Evolutionary conservation across 306 rosid species (phyloP), one percentile per base, ranked within the genome.

Genomic region (Cucurbita maxima): DNA sequence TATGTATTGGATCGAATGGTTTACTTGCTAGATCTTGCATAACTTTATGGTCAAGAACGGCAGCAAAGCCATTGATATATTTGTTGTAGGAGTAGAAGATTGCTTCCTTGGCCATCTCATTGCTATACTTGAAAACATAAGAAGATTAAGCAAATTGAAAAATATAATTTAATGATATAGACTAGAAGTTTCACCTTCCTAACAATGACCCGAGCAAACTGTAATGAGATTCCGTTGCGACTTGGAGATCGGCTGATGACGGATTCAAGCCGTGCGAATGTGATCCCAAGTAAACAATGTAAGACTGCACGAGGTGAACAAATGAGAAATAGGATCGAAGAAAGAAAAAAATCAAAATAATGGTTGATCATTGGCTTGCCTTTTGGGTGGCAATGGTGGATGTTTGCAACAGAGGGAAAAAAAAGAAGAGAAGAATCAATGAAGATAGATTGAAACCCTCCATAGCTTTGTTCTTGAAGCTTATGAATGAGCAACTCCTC

Each of bases 51-150:
- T 84, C 84, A 40, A 88, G 84, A 10, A 83, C 34, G 66, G 85
- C 86, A 60, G 87, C 81, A 75, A 87, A 85, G n/a, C 82, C 91
- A 84, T 87, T 85, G 53, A 84, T 82, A 78, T 84, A 79, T 75
- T 76, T 76, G 25, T 77, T 83, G 38, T 85, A 85, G 9, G 89
- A 85, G 79, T 83, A 78, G 75, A 81, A 76, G 8, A 87, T 85
- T 38, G 83, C 85, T 55, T 80, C 85, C 30, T 67, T 81, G 11
- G 86, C 92, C 72, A 75, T 82, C 36, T 80, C 79, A 25, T 81
- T 50, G 81, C 92, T 87, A 68, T 44, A 47, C 68, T 38, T 36
- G 62, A 37, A 75, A 22, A 58, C 22, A 12, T 47, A 45, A 64
- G 66, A 10, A 3, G 45, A 51, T 13, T 11, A 13, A 7, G 50